phyloP scores from a whole-genome alignment of 805 yeast genomes.

The Saccharomycopsis schoenii region DNA sequence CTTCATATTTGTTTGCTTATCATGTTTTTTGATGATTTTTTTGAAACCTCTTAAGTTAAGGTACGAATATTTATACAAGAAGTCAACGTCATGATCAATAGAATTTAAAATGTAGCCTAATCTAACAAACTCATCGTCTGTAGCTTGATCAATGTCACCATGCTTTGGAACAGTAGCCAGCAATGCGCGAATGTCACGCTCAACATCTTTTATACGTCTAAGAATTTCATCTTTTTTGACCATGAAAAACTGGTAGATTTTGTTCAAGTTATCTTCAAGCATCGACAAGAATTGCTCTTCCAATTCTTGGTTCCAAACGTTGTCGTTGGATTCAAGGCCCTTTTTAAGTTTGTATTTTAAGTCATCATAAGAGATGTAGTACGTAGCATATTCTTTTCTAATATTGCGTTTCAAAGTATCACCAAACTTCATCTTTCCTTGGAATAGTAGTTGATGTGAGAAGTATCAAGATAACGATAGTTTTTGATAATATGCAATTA shows the following conservation, averaged over 20 bases:
- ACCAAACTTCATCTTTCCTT: slow-evolving; percentile 75
- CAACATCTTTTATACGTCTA: slow-evolving; percentile 45
- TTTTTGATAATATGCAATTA: too few species aligned
- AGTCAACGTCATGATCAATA: slow-evolving; percentile 95
- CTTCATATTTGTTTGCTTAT: slow-evolving; percentile 71
- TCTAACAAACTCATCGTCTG: slow-evolving; percentile 63
- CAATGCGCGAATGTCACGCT: background rate
- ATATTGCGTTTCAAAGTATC: slow-evolving; percentile 84
- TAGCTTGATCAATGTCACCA: slow-evolving; percentile 65
- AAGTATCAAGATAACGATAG: too few species aligned
- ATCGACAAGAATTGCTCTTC: slow-evolving; percentile 74
- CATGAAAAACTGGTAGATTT: slow-evolving; percentile 83
- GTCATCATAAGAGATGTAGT: slow-evolving; percentile 87
- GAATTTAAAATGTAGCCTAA: slow-evolving; percentile 72
- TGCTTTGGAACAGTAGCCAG: slow-evolving; percentile 34
- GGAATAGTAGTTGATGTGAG: background rate
- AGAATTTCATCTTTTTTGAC: slow-evolving; percentile 80
- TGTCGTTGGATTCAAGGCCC: slow-evolving; percentile 44
- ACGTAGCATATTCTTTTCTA: slow-evolving; percentile 82
- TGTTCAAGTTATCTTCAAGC: slow-evolving; percentile 80
- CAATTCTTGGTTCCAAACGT: slow-evolving; percentile 61
- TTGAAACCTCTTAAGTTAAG: slow-evolving; percentile 96
- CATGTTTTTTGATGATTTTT: slow-evolving; percentile 93
- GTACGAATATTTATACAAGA: slow-evolving; percentile 85
- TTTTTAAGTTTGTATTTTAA: slow-evolving; percentile 72